Base-by-base conservation (phyloP, 768 basidiomycete species). In the Xerocomellus chrysenteron region DNA sequence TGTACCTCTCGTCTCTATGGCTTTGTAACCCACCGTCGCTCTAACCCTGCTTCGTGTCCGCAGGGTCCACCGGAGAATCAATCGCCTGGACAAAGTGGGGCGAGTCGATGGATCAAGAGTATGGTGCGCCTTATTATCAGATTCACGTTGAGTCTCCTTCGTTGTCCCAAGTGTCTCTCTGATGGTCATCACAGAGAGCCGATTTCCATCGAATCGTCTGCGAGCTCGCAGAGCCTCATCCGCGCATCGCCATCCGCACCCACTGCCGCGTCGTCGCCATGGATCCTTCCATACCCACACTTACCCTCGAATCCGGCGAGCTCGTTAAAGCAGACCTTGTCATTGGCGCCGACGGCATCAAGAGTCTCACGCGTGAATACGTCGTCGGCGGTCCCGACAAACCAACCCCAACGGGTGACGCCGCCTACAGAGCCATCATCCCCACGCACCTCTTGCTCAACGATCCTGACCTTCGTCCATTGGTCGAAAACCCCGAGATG, bases 401-500 rank as follows among this genome's bases (percentile, higher is more conserved):
- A 35, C 74, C 80, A 0, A 76, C 76, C 0, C 75, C 82, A 5
- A 87, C 87, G 0, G 87, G 85, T 0, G 84, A 88, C 61, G 80
- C 82, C 0, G 86, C 83, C 0, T 87, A 85, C 62, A 78, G 86
- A 48, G 81, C 82, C 5, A 72, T 79, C 30, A 72, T 87, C 36
- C 73, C 80, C 3, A 74, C 82, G 0, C 71, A 64, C 37, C 45
- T 72, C 1, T 71, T 87, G 65, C 53, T 82, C 12, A 62, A 66
- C 11, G 82, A 88, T 57, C 81, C 81, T 0, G 81, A 82, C 7
- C 73, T 88, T 28, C 74, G 68, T 55, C 54, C 65, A 2, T 71
- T 88, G 13, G 75, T 85, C 0, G 82, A 87, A 14, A 67, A 62
- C 1, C 73, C 79, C 0, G 79, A 82, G 53, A 79, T 82, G 75